Evolutionary conservation across 176 grass and related monocot genomes (phyloP).

Genomic region (Puccinellia tenuiflora): DNA sequence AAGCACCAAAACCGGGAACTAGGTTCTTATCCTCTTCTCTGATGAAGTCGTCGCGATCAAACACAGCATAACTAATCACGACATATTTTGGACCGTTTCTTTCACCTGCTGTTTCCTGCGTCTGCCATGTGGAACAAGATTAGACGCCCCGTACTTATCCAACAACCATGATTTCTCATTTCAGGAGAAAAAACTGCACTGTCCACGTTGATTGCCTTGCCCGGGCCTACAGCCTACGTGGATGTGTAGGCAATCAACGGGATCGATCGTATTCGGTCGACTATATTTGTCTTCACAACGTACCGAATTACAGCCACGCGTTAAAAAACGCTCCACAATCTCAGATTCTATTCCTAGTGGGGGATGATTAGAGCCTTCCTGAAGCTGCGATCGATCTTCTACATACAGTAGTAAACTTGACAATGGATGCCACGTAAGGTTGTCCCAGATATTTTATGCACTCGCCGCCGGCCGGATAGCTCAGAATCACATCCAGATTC

Average conservation of each 20-base stretch:
- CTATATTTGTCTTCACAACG: background rate
- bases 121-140: constrained; percentile 1
- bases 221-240: constrained; percentile 13
- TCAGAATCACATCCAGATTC: background rate
- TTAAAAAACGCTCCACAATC: background rate
- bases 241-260: constrained; percentile 10
- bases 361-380: background rate
- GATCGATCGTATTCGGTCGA: background rate
- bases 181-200: background rate
- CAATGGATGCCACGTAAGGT: background rate
- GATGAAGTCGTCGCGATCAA: background rate
- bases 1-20: too few relatives aligned
- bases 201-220: constrained; percentile 3
- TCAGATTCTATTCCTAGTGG: constrained; percentile 1
- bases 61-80: background rate
- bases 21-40: background rate
- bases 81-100: background rate
- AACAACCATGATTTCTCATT: background rate
- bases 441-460: constrained; percentile 5
- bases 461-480: background rate
- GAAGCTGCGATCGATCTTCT: background rate
- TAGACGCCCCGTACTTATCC: constrained; percentile 2
- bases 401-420: background rate
- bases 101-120: background rate
- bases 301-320: constrained; percentile 6